A percentile compares a stretch with the other conserved stretches of the same genome.
These are phyloP conservation scores for Citrus reticulata DNA, from an alignment of 345 rosid species.

Conservation along the genomic window DNA sequence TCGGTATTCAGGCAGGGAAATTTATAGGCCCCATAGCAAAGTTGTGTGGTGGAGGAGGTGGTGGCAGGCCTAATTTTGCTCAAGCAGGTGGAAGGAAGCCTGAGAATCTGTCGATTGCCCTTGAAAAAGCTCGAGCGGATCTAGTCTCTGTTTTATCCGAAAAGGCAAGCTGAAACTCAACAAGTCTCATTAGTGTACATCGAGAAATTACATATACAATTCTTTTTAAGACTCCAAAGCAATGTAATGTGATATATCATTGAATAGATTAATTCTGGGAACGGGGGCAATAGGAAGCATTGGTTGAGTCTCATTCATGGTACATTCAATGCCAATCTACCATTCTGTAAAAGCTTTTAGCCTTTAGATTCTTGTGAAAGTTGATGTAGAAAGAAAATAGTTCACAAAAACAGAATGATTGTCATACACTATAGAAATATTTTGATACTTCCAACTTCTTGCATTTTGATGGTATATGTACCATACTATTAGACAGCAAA, in stretches of 20 bases:
- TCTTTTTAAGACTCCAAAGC: neutral
- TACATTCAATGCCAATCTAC: neutral
- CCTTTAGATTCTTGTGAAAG: neutral
- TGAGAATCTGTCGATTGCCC: conserved; percentile 59
- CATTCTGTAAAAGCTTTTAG: neutral
- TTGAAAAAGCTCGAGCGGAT: conserved; percentile 71
- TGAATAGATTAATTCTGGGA: neutral
- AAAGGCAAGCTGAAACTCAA: conserved; percentile 41
- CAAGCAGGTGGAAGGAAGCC: conserved; percentile 96
- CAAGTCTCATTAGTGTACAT: neutral
- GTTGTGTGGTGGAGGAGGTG: conserved; percentile 93
- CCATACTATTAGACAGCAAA: neutral
- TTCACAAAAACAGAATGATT: neutral
- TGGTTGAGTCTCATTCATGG: neutral
- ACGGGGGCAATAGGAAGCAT: neutral
- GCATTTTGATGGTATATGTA: neutral
- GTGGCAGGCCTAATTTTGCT: conserved; percentile 89
- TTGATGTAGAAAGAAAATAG: neutral
- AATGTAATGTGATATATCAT: neutral
- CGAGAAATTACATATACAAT: neutral
- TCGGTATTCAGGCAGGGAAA: conserved; percentile 89
- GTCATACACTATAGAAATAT: neutral
- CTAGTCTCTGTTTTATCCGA: conserved; percentile 50
- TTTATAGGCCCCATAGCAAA: conserved; percentile 82
- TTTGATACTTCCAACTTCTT: neutral